Conservation (phyloP, 2,329 filamentous ascomycete genomes). For the Exophiala dermatitidis region DNA sequence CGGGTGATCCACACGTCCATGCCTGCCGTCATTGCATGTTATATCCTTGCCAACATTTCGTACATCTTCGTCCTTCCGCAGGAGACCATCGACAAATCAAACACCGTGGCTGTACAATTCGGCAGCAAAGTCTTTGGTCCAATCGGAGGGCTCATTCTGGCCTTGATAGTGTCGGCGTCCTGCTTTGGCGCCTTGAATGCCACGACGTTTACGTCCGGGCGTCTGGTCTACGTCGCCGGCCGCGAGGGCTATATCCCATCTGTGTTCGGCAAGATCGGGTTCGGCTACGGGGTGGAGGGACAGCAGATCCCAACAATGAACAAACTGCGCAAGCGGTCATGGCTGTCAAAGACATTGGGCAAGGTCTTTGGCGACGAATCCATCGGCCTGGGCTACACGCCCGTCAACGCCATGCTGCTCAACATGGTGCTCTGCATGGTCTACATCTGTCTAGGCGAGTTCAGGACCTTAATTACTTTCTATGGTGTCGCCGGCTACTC, state of each 20-base stretch:
- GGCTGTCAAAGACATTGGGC: conserved; percentile 53
- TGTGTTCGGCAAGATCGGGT: conserved; percentile 74
- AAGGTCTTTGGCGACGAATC: conserved; percentile 67
- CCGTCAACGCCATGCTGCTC: conserved; percentile 81
- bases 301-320: conserved; percentile 25
- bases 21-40: conserved; percentile 83
- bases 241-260: conserved; percentile 89
- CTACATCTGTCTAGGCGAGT: conserved; percentile 84
- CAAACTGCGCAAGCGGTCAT: conserved; percentile 43
- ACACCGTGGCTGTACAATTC: conserved; percentile 94
- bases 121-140: conserved; percentile 83
- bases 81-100: conserved; percentile 71
- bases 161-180: conserved; percentile 79
- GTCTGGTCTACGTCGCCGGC: conserved; percentile 85
- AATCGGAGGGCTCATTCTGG: conserved; percentile 72
- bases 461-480: conserved; percentile 86
- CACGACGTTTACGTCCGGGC: conserved; percentile 84
- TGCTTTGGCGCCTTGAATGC: conserved; percentile 95
- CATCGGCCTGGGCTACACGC: conserved; percentile 80
- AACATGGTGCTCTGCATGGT: conserved; percentile 66
- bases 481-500: conserved; percentile 96
- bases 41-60: conserved; percentile 81
- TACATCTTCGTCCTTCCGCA: conserved; percentile 92
- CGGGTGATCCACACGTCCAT: conserved; percentile 95
- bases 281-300: conserved; percentile 39